These are phyloP conservation scores for Trichoderma breve DNA, from an alignment of 2,329 filamentous ascomycete genomes.

Conservation along the genomic window DNA sequence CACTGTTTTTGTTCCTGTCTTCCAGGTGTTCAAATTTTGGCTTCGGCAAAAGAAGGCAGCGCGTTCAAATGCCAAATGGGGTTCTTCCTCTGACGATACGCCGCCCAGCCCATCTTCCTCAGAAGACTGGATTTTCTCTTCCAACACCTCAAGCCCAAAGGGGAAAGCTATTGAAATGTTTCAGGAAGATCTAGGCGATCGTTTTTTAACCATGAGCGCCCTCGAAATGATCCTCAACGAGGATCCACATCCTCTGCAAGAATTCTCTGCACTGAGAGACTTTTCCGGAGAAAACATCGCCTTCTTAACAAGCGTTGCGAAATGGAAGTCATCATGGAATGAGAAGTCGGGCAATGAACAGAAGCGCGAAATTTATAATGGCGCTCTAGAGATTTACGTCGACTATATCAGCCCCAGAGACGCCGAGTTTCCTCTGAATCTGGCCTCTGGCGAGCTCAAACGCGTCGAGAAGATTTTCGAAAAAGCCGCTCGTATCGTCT, in stretches of 20 bases:
- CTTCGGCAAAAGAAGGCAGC: conserved; percentile 33
- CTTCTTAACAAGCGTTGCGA: conserved; percentile 58
- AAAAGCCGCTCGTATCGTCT: conserved; percentile 43
- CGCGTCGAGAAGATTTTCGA: conserved; percentile 55
- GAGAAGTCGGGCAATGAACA: neutral
- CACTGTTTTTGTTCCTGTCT: conserved; percentile 60
- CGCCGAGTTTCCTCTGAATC: conserved; percentile 63
- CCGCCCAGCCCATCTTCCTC: conserved; percentile 15
- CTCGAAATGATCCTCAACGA: conserved; percentile 58
- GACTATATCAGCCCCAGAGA: conserved; percentile 57
- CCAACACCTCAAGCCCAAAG: conserved; percentile 16
- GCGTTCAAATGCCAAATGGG: conserved; percentile 22
- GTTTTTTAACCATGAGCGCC: conserved; percentile 56
- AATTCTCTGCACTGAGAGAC: conserved; percentile 63
- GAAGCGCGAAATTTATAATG: conserved; percentile 48
- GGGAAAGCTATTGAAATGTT: conserved; percentile 2
- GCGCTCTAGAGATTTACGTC: conserved; percentile 59
- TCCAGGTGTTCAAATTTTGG: conserved; percentile 47
- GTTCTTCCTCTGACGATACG: conserved; percentile 7
- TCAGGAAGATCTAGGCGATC: conserved; percentile 33
- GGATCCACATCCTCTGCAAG: conserved; percentile 57
- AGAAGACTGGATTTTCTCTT: neutral
- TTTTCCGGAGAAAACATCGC: conserved; percentile 71
- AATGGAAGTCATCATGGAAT: conserved; percentile 48
- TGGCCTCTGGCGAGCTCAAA: conserved; percentile 52